Evolutionary conservation across 2,329 filamentous ascomycete species (phyloP).

Genomic region (Monosporascus cannonballus): DNA sequence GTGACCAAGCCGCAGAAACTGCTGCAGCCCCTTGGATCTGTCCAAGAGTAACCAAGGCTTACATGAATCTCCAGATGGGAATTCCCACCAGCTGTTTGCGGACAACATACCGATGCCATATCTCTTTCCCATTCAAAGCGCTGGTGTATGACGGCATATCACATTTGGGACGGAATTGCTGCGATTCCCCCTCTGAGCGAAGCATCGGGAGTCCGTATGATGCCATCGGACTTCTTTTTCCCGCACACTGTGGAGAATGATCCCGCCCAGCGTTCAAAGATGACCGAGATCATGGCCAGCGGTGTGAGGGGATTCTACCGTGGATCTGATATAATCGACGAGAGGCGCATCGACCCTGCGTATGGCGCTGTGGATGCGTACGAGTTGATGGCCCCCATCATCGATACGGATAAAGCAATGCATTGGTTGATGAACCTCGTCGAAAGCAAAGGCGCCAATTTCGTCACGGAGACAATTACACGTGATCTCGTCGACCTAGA

Average conservation of each 20-base stretch:
- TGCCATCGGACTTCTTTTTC: slow-evolving; percentile 34
- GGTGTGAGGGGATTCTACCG: slow-evolving; percentile 33
- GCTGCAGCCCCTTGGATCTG: too few species aligned
- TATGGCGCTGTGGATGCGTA: slow-evolving; percentile 37
- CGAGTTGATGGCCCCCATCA: slow-evolving; percentile 36
- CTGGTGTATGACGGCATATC: slow-evolving; percentile 36
- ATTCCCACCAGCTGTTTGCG: slow-evolving; percentile 38
- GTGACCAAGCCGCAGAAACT: not conserved
- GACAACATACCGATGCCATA: slow-evolving; percentile 34
- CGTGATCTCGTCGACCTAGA: slow-evolving; percentile 31
- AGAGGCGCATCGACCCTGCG: slow-evolving; percentile 24
- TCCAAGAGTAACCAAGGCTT: not conserved
- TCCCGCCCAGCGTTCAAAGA: slow-evolving; percentile 28
- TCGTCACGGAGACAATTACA: slow-evolving; percentile 31
- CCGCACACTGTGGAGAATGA: slow-evolving; percentile 27
- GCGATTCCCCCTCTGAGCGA: slow-evolving; percentile 23
- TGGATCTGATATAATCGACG: slow-evolving; percentile 28
- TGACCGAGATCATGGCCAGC: slow-evolving; percentile 32
- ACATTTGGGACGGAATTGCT: slow-evolving; percentile 34
- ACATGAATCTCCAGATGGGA: slow-evolving; percentile 28
- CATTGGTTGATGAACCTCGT: slow-evolving; percentile 34
- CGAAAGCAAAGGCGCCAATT: slow-evolving; percentile 31
- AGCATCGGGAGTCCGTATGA: slow-evolving; percentile 31
- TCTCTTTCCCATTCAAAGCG: slow-evolving; percentile 33
- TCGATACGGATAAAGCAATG: slow-evolving; percentile 40